phyloP scores from a whole-genome alignment of 768 basidiomycete species.

The Mycena floridula region DNA sequence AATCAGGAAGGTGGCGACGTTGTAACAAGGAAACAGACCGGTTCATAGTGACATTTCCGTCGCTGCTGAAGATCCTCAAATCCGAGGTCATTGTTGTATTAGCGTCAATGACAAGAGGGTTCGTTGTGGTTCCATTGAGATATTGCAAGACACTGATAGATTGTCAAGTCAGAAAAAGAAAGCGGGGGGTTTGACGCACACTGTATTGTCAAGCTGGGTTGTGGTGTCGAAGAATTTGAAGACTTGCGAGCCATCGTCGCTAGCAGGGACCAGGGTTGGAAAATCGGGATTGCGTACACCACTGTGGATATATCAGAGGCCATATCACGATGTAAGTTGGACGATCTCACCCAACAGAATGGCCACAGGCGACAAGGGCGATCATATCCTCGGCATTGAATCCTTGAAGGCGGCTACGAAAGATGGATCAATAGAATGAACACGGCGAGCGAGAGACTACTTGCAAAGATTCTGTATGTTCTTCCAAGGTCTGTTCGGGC shows the following conservation, averaged over 20 bases:
- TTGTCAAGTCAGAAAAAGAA: not conserved
- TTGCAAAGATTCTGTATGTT: conserved; percentile 36
- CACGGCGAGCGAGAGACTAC: too few species aligned
- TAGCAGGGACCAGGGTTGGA: not conserved
- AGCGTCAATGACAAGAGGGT: conserved; percentile 13
- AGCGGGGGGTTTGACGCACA: not conserved
- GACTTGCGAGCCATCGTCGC: not conserved
- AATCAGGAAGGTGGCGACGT: not conserved
- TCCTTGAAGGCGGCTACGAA: conserved; percentile 33
- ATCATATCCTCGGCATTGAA: conserved; percentile 21
- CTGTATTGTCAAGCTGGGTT: conserved; percentile 2
- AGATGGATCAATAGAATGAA: too few species aligned
- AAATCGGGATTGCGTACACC: conserved; percentile 9
- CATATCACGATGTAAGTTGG: too few species aligned
- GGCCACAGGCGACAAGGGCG: conserved; percentile 8
- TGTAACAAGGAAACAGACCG: conserved; percentile 3
- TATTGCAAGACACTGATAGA: conserved; percentile 7
- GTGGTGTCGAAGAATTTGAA: conserved; percentile 1
- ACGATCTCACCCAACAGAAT: conserved; percentile 8
- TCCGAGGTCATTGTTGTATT: conserved; percentile 16
- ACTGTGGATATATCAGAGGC: too few species aligned
- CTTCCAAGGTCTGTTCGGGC: conserved; percentile 33
- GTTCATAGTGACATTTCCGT: conserved; percentile 17
- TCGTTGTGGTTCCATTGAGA: conserved; percentile 4
- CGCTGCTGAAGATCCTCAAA: conserved; percentile 14